Percentiles rank a stretch among this genome's conserved stretches.
These are phyloP conservation scores for Coniophora puteana DNA, from an alignment of 1,284 basidiomycete genomes.

Conservation along the genomic window DNA sequence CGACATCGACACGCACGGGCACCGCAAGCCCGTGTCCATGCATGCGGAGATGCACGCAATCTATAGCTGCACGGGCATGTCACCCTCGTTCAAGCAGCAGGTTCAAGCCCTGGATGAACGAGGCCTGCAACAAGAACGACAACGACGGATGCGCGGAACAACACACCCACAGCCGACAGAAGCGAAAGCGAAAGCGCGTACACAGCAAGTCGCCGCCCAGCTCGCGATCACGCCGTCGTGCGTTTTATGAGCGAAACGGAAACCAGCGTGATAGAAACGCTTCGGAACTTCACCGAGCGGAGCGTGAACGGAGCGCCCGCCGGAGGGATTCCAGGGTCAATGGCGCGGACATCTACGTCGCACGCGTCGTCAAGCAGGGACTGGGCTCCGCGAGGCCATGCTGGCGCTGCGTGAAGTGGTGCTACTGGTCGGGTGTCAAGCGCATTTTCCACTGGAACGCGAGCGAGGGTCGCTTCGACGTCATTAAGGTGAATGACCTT, in stretches of 20 bases:
- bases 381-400: slow-evolving; percentile 48
- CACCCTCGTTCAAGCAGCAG: slow-evolving; percentile 52
- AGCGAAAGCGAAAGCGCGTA: slow-evolving; percentile 17
- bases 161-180: slow-evolving; percentile 13
- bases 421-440: slow-evolving; percentile 54
- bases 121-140: no score
- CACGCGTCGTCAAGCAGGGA: slow-evolving; percentile 45
- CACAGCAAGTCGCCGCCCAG: slow-evolving; percentile 20
- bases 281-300: no score
- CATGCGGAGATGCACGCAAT: slow-evolving; percentile 63
- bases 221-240: no score
- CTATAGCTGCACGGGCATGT: slow-evolving; percentile 48
- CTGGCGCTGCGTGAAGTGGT: slow-evolving; percentile 38
- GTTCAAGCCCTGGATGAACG: no score
- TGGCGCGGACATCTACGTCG: slow-evolving; percentile 55
- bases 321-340: slow-evolving; percentile 42
- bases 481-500: slow-evolving; percentile 48
- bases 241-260: no score
- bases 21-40: slow-evolving; percentile 53
- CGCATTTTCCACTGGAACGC: slow-evolving; percentile 54
- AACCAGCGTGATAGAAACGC: no score
- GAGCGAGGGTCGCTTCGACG: slow-evolving; percentile 39
- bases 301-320: slow-evolving; percentile 19
- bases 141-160: slow-evolving; percentile 16
- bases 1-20: slow-evolving; percentile 36